These are phyloP conservation scores for Amaranthus palmeri DNA, from an alignment of 148 eudicot genomes.

Conservation along the genomic window DNA sequence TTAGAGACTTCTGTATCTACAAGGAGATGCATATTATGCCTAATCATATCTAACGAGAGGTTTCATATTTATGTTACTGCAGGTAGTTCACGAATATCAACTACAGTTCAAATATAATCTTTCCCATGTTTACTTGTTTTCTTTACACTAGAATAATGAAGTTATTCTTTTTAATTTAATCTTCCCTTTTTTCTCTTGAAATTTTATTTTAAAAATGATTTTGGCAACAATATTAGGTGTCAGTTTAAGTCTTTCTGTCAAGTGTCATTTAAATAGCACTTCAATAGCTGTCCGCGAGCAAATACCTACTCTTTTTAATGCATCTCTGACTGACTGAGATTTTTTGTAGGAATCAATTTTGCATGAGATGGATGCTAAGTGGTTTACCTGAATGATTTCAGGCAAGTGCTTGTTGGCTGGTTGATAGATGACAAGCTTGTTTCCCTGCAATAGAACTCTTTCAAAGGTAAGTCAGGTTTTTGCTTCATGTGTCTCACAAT, in stretches of 20 bases:
- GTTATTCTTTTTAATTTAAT: not conserved
- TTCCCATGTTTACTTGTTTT: not conserved
- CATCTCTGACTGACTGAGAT: not conserved
- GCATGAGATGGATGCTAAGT: conserved; percentile 7
- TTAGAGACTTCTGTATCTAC: conserved; percentile 38
- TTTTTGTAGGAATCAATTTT: not conserved
- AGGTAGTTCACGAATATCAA: not conserved
- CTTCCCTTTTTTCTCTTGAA: not conserved
- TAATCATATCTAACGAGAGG: conserved; percentile 4
- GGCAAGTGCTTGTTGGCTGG: conserved; percentile 55
- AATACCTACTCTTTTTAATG: not conserved
- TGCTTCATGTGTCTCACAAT: not conserved
- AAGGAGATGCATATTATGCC: conserved; percentile 2
- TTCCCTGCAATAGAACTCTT: conserved; percentile 33
- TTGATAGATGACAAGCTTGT: conserved; percentile 50
- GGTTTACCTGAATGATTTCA: conserved; percentile 39
- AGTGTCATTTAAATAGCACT: not conserved
- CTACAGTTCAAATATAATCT: not conserved
- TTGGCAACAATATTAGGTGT: not conserved
- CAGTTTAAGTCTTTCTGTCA: not conserved
- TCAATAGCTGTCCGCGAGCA: not conserved
- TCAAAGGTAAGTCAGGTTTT: conserved; percentile 4
- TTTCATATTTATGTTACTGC: not conserved
- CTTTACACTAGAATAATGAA: not conserved
- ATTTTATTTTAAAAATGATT: not conserved